Evolutionary conservation across 257 asterid genomes (phyloP).

Genomic region (Misopates orontium): DNA sequence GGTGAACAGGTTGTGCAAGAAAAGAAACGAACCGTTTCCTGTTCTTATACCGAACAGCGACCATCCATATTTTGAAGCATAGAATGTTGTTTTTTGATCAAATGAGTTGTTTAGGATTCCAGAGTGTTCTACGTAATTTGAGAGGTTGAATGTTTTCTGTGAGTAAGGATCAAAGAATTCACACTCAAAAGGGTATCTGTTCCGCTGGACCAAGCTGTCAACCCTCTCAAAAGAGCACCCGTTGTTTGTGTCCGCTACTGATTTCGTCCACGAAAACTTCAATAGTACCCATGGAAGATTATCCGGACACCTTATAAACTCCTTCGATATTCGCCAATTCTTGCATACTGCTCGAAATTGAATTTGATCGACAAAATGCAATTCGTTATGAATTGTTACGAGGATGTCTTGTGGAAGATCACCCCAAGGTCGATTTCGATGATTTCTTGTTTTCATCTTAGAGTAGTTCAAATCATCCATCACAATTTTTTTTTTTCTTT

Average conservation of each 20-base stretch:
- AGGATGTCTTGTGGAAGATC: too few species aligned
- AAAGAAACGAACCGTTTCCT: background rate
- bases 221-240: too few species aligned
- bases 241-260: too few species aligned
- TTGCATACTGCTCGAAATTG: background rate
- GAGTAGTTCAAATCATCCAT: too few species aligned
- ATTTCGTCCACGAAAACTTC: too few species aligned
- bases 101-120: too few species aligned
- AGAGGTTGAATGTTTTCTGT: background rate
- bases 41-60: background rate
- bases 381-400: too few species aligned
- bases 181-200: background rate
- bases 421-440: too few species aligned
- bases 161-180: conserved; percentile 3
- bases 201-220: background rate
- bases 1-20: conserved; percentile 13
- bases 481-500: too few species aligned
- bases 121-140: background rate
- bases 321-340: background rate
- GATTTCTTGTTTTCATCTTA: too few species aligned
- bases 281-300: background rate
- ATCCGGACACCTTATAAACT: background rate
- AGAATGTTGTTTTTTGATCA: background rate
- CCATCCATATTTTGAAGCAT: conserved; percentile 13
- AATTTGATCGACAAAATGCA: too few species aligned